Evolutionary conservation across 805 yeast genomes (phyloP), one percentile per base, ranked within the genome.

Genomic region (Metschnikowia amazonensis): DNA sequence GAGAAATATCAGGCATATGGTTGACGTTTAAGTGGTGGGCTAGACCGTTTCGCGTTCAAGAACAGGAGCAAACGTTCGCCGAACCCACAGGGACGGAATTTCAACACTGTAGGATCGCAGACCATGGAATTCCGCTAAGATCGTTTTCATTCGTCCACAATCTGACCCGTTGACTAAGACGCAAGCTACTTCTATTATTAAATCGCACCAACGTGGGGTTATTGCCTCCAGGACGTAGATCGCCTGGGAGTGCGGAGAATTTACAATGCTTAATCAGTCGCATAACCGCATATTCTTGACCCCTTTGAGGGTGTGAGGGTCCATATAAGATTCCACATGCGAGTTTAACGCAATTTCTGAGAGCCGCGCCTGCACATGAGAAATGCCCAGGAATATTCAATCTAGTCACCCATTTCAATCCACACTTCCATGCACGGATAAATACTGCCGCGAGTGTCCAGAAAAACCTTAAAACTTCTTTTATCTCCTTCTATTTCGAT

Each of bases 331-430:
- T 27, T 18, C 23, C 33, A 27, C 18, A 28, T 37, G 41, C 33
- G 24, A 27, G 24, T 5, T 18, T 27, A 20, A 34, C 21, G 30
- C 23, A 25, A 14, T 28, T 27, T 37, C 16, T 18, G 33, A n/a
- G 18, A 16, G 29, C 18, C 25, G 33, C 33, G 18, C 41, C 41
- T 37, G 41, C 41, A 37, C 33, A 23, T 27, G 18, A 8, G 8
- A 28, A 37, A 37, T 37, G 41, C 41, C 41, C 41, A 37, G 41
- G 41, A 37, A 28, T 37, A 28, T 27, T 37, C 17, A 37, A n/a
- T n/a, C 23, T 37, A 29, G 41, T 37, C 41, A 37, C 33, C 41
- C 27, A 23, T 35, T 35, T 18, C 41, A 13, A 28, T 18, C 33
- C 41, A 37, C 20, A 37, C 33, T 20, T 28, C 11, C 9, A 27